Evolutionary conservation across 352 stramenopile genomes (phyloP), one percentile per base, ranked within the genome.

Genomic region (Phytophthora litchii): DNA sequence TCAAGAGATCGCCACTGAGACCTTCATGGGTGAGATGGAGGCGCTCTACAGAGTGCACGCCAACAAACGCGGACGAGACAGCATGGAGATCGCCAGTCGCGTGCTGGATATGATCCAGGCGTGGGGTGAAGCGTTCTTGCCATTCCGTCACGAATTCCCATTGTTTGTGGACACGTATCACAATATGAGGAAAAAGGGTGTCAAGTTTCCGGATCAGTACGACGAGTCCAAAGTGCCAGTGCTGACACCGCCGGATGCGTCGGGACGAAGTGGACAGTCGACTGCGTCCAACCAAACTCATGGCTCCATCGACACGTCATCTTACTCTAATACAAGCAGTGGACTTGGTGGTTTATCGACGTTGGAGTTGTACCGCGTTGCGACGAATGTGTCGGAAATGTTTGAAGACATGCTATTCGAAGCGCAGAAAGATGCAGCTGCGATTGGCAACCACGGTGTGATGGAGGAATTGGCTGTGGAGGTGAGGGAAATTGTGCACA

Each of bases 361-460:
- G 0, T 72, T 66, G 13, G 78, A 92, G 34, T 65, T 90, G 6
- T 87, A 75, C 45, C 74, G 78, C 58, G 79, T 91, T 16, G 78
- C 83, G 4, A 79, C 69, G 6, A 91, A 88, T 51, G 72, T 91
- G 35, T 55, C 66, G 1, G 83, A 93, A 54, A 93, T 93, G 83
- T 88, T 93, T 53, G 83, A 93, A 32, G 83, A 93, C 58, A 91
- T 93, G 83, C 61, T 93, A 19, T 72, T 76, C 47, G 83, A 91
- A 50, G 78, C 69, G 0, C 72, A 83, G 53, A 90, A 86, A 51
- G 46, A 76, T 10, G 19, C 63, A 1, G 70, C 75, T 40, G 72
- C 67, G 1, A 78, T 87, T 6, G 61, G 51, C 3, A 76, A 65
- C 21, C 64, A 73, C 8, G 82, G 80, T 0, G 81, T 89, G 41